Conservation (phyloP, 192 early-diverging fungal genomes). For the Mortierella alpina region DNA sequence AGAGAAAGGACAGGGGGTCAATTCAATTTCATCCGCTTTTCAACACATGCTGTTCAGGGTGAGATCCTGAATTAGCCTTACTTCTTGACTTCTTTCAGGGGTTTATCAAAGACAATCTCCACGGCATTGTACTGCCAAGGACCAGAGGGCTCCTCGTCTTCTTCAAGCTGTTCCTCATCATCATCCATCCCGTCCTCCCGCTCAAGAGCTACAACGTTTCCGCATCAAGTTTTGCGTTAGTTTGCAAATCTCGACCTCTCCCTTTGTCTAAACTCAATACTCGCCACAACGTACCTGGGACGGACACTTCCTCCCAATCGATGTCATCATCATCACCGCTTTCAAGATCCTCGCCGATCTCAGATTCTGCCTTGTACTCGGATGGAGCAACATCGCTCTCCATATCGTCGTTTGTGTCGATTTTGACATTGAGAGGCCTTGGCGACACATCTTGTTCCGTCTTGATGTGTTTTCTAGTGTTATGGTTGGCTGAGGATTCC, state of each 20-base stretch:
- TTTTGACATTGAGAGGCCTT: not conserved
- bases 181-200: not conserved
- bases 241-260: not conserved
- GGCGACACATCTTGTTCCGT: not conserved
- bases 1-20: not conserved
- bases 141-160: slow-evolving; percentile 50
- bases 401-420: not conserved
- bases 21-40: not conserved
- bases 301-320: slow-evolving; percentile 61
- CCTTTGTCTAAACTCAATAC: not conserved
- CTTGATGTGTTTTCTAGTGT: too few relatives aligned
- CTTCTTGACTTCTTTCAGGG: slow-evolving; percentile 29
- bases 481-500: not conserved
- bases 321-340: slow-evolving; percentile 47
- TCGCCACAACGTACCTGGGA: slow-evolving; percentile 24
- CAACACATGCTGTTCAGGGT: too few relatives aligned
- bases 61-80: not conserved
- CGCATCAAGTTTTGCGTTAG: not conserved
- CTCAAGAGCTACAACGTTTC: not conserved
- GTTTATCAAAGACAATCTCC: slow-evolving; percentile 51
- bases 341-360: slow-evolving; percentile 15
- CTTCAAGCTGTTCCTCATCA: not conserved
- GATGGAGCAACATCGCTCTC: slow-evolving; percentile 5
- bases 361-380: not conserved
- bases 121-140: slow-evolving; percentile 52